Evolutionary conservation across 176 grass and related monocot species (phyloP), one percentile per base, ranked within the genome.

Genomic region (Tillandsia leiboldiana): DNA sequence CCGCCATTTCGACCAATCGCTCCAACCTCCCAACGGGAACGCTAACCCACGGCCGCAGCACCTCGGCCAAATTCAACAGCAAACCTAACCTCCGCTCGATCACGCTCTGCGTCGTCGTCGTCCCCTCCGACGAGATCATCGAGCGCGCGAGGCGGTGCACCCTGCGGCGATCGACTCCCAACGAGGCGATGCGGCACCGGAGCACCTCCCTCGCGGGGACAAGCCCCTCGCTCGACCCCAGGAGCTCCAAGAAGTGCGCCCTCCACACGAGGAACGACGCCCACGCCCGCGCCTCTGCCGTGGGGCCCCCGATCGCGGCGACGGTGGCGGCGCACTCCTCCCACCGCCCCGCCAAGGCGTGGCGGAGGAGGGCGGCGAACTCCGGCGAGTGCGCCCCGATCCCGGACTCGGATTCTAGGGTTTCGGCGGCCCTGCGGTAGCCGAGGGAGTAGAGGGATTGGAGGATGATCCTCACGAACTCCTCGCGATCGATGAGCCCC

Each of bases 371-470:
- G 70, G 56, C 78, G 65, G 78, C 77, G 57, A 88, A 83, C 80
- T 93, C 87, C 2, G 77, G 70, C 3, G 84, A 84, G 67, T 99
- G 84, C 17, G 86, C 87, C 2, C 73, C 63, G 63, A 99, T 67
- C 5, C 94, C 89, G 13, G 94, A 93, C 79, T 99, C 94, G 6
- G 67, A 72, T 81, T 99, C 94, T 2, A 99, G 84, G 22, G 72
- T n/a, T 17, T 74, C 81, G 2, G 94, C 94, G 12, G 94, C 84
- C 72, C 74, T 85, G 65, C 71, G 71, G 75, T 90, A 93, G 18
- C 89, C 94, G 50, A 99, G 89, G 2, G 89, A 90, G 86, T 88
- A 88, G 26, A 99, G 89, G 1, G 87, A 82, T 28, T 93, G 89
- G 9, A 78, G 51, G n/a, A 93, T 82, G 48, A 90, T 72, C 61